Base-by-base conservation (phyloP, 2,329 filamentous ascomycete species). In the Aspergillus texensis region DNA sequence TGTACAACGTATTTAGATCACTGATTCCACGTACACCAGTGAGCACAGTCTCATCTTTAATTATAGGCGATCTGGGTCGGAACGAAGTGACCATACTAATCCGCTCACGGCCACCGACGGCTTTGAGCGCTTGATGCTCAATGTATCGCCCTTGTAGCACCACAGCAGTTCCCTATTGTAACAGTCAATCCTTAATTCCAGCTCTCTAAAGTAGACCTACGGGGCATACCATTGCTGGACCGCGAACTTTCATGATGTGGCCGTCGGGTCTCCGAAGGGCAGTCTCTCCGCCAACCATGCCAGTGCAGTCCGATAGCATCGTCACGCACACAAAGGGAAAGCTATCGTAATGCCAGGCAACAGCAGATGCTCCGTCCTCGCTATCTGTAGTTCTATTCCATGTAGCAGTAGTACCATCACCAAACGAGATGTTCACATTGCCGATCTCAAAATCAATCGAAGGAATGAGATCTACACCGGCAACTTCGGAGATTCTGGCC, bases 321-420 rank as follows among this genome's bases (percentile, higher is more conserved):
- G 83, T 80, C 6, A 90, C 87, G 66, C 86, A 89, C 21, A 89
- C 88, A 69, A 89, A 89, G 0, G 88, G 87, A 70, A 88, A 89
- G 70, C 84, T 86, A 72, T 89, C 88, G 12, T 45, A 59, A 34
- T 66, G 65, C 65, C 61, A 62, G 5, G 55, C 56, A 19, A 62
- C 53, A 2, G 61, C 56, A 9, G 50, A 28, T 21, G 24, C 11
- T 16, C 30, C 19, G 4, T 53, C 14, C 8, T 53, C 48, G 14
- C 5, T 8, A n/a, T 10, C 39, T 6, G 9, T 8, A 1, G 6
- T 19, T 6, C 6, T n/a, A 41, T 9, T 19, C 19, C 16, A 52
- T 4, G 8, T 19, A 2, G 26, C 16, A 6, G 39, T 41, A 9
- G 39, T 41, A n/a, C 39, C 39, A 19, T 41, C 39, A n/a, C 28